These are phyloP conservation scores for Corchorus capsularis DNA, from an alignment of 345 rosid species.

Conservation along the genomic window DNA sequence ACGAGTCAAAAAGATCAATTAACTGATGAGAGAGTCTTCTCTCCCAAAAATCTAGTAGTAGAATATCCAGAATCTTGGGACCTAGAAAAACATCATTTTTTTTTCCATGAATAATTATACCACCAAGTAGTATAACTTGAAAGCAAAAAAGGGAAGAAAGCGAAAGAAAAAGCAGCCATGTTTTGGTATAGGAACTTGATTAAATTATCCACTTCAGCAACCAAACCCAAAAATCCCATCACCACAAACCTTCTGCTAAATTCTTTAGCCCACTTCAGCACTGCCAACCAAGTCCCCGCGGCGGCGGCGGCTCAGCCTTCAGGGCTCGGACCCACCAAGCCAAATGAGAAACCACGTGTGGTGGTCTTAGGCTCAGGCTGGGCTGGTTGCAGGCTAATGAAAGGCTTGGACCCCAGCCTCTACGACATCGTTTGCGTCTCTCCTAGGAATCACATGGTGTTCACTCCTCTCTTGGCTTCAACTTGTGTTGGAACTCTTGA, in stretches of 20 bases:
- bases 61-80: not conserved
- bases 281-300: constrained; percentile 17
- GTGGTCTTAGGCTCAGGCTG: constrained; percentile 92
- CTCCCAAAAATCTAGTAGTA: not conserved
- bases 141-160: not conserved
- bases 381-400: constrained; percentile 92
- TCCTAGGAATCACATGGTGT: constrained; percentile 89
- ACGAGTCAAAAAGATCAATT: not conserved
- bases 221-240: constrained; percentile 7
- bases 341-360: constrained; percentile 72
- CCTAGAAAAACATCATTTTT: not conserved
- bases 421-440: constrained; percentile 91
- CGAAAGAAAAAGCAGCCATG: constrained; percentile 31
- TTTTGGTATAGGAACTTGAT: constrained; percentile 38
- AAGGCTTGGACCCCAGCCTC: constrained; percentile 63
- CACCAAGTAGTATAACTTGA: too few species aligned
- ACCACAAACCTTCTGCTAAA: constrained; percentile 19
- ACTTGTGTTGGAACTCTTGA: constrained; percentile 98
- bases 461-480: constrained; percentile 88
- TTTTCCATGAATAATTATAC: not conserved
- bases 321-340: constrained; percentile 61
- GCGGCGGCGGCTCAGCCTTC: constrained; percentile 9
- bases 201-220: constrained; percentile 23
- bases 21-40: not conserved
- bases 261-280: constrained; percentile 41